Evolutionary conservation across 352 stramenopile genomes (phyloP).

Genomic region (Phytopythium montanum): DNA sequence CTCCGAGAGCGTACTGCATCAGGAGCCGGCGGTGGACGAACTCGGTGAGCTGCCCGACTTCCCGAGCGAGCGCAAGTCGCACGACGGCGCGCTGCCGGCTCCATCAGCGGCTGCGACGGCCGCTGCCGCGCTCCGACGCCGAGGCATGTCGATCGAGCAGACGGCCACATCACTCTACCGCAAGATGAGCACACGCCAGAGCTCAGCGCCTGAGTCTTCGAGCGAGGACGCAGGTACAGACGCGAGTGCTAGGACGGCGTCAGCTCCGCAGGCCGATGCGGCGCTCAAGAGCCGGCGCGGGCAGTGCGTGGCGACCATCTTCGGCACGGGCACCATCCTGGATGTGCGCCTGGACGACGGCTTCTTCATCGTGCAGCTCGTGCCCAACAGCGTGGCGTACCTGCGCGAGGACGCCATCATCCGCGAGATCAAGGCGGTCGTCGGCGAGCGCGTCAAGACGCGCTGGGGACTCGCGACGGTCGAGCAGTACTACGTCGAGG

Average conservation of each 20-base stretch:
- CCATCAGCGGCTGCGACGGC: conserved; percentile 27
- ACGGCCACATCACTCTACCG: conserved; percentile 46
- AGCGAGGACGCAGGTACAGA: conserved; percentile 26
- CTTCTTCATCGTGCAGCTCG: conserved; percentile 75
- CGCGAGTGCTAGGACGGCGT: conserved; percentile 10
- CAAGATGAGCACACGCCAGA: conserved; percentile 51
- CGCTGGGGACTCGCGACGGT: conserved; percentile 81
- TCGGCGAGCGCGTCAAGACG: conserved; percentile 81
- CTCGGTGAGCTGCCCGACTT: conserved; percentile 44
- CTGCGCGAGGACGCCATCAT: conserved; percentile 64
- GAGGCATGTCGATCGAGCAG: conserved; percentile 54
- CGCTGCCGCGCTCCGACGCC: conserved; percentile 26
- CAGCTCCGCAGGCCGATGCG: conserved; percentile 31
- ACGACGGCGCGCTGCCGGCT: conserved; percentile 24
- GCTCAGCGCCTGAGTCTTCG: conserved; percentile 25
- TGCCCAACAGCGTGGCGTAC: conserved; percentile 69
- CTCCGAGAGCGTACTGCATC: conserved; percentile 18
- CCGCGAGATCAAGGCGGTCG: conserved; percentile 80
- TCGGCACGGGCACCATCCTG: conserved; percentile 69
- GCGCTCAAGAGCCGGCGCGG: conserved; percentile 45
- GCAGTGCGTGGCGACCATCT: conserved; percentile 70
- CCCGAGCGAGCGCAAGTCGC: conserved; percentile 35
- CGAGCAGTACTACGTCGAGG: conserved; percentile 83
- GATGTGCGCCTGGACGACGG: conserved; percentile 66
- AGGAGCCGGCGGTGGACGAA: conserved; percentile 36